Conservation (phyloP, 306 rosid genomes). For the Senna siamea region DNA sequence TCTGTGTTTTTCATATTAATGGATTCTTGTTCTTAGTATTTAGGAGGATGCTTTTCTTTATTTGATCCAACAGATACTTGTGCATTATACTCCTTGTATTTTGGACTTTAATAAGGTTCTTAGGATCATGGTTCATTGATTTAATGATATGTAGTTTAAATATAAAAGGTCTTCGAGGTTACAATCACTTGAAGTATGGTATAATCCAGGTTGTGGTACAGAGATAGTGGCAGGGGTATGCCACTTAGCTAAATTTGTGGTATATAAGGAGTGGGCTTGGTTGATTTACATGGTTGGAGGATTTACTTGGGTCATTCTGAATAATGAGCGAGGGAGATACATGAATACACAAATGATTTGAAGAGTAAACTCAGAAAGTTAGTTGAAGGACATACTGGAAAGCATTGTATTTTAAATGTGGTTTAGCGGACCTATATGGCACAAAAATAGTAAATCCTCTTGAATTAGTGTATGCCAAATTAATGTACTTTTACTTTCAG, state of each 20-base stretch:
- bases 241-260: constrained; percentile 8
- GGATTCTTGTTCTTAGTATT: neutral
- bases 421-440: constrained; percentile 20
- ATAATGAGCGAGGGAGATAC: constrained; percentile 10
- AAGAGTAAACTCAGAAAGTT: constrained; percentile 19
- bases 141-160: neutral
- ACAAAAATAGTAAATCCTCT: constrained; percentile 6
- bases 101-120: neutral
- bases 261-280: constrained; percentile 9
- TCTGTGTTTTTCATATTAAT: neutral
- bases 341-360: neutral
- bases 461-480: constrained; percentile 29
- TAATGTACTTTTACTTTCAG: constrained; percentile 47
- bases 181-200: constrained; percentile 13
- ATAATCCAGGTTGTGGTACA: constrained; percentile 10
- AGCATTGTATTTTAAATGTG: constrained; percentile 16
- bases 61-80: constrained; percentile 3
- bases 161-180: neutral
- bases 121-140: neutral
- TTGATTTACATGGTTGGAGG: constrained; percentile 3
- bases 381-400: constrained; percentile 15
- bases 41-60: neutral
- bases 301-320: neutral
- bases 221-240: neutral
- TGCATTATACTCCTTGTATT: neutral